Conservation (phyloP, 495 filamentous ascomycete species). For the Aspergillus nidulans region DNA sequence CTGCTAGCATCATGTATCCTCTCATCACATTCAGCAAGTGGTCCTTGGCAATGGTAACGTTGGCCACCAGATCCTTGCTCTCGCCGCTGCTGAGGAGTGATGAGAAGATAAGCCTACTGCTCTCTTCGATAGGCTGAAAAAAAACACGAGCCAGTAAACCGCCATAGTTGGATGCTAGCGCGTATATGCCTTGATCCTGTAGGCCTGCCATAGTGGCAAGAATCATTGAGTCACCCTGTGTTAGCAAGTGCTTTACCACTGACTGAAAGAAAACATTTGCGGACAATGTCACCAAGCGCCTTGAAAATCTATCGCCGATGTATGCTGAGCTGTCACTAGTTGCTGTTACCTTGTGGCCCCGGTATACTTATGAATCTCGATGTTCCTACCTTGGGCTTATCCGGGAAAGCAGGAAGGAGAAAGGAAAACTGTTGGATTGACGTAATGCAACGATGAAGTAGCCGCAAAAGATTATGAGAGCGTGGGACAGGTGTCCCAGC, state of each 20-base stretch:
- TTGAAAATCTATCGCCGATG: conserved; percentile 60
- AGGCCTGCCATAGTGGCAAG: conserved; percentile 71
- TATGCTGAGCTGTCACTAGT: conserved; percentile 40
- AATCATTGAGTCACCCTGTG: conserved; percentile 88
- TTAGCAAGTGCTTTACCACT: conserved; percentile 83
- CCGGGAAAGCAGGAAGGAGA: conserved; percentile 51
- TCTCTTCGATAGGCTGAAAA: conserved; percentile 94
- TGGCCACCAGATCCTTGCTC: conserved; percentile 10
- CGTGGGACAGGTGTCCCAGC: conserved; percentile 77
- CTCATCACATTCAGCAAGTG: conserved; percentile 36
- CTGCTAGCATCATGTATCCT: conserved; percentile 55
- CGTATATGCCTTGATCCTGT: conserved; percentile 85
- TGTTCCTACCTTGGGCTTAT: conserved; percentile 44
- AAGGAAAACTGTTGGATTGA: conserved; percentile 42
- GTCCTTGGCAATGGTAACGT: conserved; percentile 26
- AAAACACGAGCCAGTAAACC: conserved; percentile 82
- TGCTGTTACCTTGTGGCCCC: not conserved
- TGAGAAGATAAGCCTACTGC: conserved; percentile 79
- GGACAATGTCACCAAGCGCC: conserved; percentile 61
- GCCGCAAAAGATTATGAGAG: conserved; percentile 58
- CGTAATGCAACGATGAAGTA: conserved; percentile 53
- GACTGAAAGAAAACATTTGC: conserved; percentile 81
- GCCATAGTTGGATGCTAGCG: conserved; percentile 91
- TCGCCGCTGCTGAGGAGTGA: conserved; percentile 48
- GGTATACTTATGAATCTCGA: not conserved